phyloP scores from a whole-genome alignment of 208 protist genomes.

The Giardia muris region DNA sequence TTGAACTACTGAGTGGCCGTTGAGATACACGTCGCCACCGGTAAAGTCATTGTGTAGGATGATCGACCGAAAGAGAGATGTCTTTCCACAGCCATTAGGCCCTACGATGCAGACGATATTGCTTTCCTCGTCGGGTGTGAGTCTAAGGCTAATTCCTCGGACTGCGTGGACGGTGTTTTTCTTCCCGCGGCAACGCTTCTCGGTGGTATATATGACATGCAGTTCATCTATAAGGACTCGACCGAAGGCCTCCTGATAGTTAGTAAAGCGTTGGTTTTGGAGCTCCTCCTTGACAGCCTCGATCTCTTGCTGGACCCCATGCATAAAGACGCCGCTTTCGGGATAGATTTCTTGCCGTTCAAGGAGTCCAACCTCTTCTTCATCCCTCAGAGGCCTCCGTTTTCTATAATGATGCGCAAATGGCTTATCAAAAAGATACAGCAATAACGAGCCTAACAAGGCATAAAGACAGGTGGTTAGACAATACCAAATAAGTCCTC shows the following conservation, averaged over 20 bases:
- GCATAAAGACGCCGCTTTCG: too few species aligned
- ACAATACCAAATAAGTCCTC: background rate
- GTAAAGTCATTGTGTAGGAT: background rate
- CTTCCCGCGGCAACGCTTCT: background rate
- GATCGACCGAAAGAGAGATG: background rate
- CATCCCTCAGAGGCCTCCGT: background rate
- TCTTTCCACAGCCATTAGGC: constrained; percentile 28
- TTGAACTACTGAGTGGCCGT: background rate
- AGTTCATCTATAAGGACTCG: background rate
- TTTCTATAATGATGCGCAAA: background rate
- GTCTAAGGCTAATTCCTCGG: background rate
- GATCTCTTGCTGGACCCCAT: background rate
- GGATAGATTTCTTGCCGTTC: background rate
- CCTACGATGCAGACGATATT: background rate
- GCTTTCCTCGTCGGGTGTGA: background rate
- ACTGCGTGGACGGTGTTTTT: background rate
- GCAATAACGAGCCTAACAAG: background rate
- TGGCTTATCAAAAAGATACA: background rate
- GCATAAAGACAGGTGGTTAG: background rate
- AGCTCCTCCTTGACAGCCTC: background rate
- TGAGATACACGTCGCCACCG: background rate
- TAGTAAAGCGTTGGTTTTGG: background rate
- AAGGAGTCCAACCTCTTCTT: background rate
- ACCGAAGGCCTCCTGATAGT: background rate
- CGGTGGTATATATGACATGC: background rate